Evolutionary conservation across 2,329 filamentous ascomycete species (phyloP).

Genomic region (Claviceps quebecensis): DNA sequence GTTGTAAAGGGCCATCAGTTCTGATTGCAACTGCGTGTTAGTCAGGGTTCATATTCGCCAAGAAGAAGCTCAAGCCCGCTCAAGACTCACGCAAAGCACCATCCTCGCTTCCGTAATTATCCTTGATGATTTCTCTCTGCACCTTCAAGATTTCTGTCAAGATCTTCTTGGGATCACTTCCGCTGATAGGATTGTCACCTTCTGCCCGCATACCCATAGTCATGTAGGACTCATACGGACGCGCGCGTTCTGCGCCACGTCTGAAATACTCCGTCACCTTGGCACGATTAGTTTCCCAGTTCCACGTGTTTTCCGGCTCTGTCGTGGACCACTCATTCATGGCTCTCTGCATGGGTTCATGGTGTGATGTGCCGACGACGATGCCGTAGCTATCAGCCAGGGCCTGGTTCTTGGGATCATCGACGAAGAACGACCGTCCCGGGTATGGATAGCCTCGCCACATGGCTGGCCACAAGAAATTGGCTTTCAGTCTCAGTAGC

Average conservation of each 20-base stretch:
- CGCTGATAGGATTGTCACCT: slow-evolving; percentile 37
- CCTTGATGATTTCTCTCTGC: slow-evolving; percentile 38
- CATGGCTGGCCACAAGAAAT: slow-evolving; percentile 56
- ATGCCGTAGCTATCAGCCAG: slow-evolving; percentile 50
- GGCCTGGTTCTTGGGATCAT: slow-evolving; percentile 43
- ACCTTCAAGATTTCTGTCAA: slow-evolving; percentile 39
- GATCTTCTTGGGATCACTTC: slow-evolving; percentile 34
- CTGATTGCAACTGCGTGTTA: slow-evolving; percentile 14
- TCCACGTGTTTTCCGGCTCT: slow-evolving; percentile 37
- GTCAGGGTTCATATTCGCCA: background rate
- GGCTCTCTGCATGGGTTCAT: slow-evolving; percentile 49
- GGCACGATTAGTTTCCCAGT: slow-evolving; percentile 41
- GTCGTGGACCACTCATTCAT: slow-evolving; percentile 32
- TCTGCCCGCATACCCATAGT: slow-evolving; percentile 47
- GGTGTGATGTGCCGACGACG: slow-evolving; percentile 50
- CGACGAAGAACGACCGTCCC: slow-evolving; percentile 45
- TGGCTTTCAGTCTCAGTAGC: slow-evolving; percentile 42
- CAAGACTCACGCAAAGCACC: slow-evolving; percentile 23
- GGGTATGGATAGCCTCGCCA: slow-evolving; percentile 38
- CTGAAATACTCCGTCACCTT: slow-evolving; percentile 44
- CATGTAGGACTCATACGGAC: slow-evolving; percentile 43
- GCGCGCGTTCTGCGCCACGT: slow-evolving; percentile 39
- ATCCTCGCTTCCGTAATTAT: slow-evolving; percentile 32
- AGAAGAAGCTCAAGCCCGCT: background rate
- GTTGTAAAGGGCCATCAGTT: slow-evolving; percentile 52